Evolutionary conservation across 2,329 filamentous ascomycete species (phyloP), one percentile per base, ranked within the genome.

Genomic region (Aspergillus texensis): DNA sequence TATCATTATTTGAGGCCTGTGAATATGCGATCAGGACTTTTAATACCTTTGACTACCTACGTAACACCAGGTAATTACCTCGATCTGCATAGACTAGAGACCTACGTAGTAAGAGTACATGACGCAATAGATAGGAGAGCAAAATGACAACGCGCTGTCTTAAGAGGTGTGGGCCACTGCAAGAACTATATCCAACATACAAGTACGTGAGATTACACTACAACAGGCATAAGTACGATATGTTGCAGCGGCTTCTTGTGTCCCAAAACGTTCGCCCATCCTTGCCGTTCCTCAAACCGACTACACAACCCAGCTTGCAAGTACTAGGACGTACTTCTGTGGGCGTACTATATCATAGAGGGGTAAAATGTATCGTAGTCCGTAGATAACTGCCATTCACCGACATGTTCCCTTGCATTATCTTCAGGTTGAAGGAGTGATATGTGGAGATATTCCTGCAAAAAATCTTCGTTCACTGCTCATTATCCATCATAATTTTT

Each of bases 401-500:
- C 3, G 4, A 32, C 26, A 32, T 52, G 16, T n/a, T 52, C 48
- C 48, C 28, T 34, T n/a, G 11, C 21, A 4, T n/a, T 52, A 16
- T 32, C 19, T n/a, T 34, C 48, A 52, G n/a, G 48, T 12, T 32
- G 21, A 9, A 52, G 30, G 14, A 21, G 28, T n/a, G 28, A n/a
- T 32, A 34, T 52, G 28, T 52, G 48, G 24, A 52, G 14, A 28
- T n/a, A n/a, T 52, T 43, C 34, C 28, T 34, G 36, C 26, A 6
- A 52, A 48, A 48, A 28, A 54, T 55, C 21, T 54, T 65, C 45
- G 50, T 67, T 63, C 58, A 64, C 61, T 52, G 63, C 59, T 69
- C 67, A 65, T 70, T 67, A 68, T 63, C 67, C 68, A 67, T 70
- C 68, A 70, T 68, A 50, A 68, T 67, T 69, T 70, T 62, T 59